These are phyloP conservation scores for Mycena latifolia DNA, from an alignment of 768 basidiomycete genomes.

Conservation along the genomic window DNA sequence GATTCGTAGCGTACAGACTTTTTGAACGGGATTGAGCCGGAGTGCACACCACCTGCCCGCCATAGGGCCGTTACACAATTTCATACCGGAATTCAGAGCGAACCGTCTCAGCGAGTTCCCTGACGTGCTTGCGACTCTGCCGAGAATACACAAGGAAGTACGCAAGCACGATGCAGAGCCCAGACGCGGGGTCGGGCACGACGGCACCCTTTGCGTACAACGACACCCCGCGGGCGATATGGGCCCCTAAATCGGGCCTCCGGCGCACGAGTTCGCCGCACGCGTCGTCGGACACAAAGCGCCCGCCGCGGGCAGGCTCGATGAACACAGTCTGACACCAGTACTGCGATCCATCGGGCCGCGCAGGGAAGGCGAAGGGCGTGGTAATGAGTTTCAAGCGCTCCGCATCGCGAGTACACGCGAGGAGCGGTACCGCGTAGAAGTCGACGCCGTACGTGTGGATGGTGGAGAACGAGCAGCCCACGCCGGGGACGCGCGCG, in stretches of 20 bases:
- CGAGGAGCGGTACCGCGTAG: constrained; percentile 22
- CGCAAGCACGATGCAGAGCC: constrained; percentile 25
- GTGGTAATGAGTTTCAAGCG: constrained; percentile 18
- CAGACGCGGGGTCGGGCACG: constrained; percentile 23
- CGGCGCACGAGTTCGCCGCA: constrained; percentile 17
- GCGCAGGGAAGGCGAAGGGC: constrained; percentile 11
- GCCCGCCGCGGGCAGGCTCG: constrained; percentile 25
- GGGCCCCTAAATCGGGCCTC: constrained; percentile 5
- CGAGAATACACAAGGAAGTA: constrained; percentile 28
- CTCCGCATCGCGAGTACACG: constrained; percentile 19
- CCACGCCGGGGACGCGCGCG: constrained; percentile 29
- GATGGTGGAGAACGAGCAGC: constrained; percentile 23
- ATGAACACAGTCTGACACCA: constrained; percentile 30
- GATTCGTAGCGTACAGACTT: too few species aligned
- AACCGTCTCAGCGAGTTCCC: constrained; percentile 19
- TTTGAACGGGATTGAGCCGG: too few species aligned
- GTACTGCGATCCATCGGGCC: constrained; percentile 29
- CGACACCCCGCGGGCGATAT: too few species aligned
- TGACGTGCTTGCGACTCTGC: constrained; percentile 12
- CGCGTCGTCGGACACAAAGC: constrained; percentile 17
- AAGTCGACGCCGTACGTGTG: constrained; percentile 30
- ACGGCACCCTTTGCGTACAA: constrained; percentile 17
- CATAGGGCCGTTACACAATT: too few species aligned
- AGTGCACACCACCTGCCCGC: too few species aligned
- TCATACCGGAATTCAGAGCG: constrained; percentile 24